A percentile compares a stretch with the other conserved stretches of the same genome.
These are phyloP conservation scores for Zygotorulaspora mrakii DNA, from an alignment of 1,139 yeast species.

Conservation along the genomic window DNA sequence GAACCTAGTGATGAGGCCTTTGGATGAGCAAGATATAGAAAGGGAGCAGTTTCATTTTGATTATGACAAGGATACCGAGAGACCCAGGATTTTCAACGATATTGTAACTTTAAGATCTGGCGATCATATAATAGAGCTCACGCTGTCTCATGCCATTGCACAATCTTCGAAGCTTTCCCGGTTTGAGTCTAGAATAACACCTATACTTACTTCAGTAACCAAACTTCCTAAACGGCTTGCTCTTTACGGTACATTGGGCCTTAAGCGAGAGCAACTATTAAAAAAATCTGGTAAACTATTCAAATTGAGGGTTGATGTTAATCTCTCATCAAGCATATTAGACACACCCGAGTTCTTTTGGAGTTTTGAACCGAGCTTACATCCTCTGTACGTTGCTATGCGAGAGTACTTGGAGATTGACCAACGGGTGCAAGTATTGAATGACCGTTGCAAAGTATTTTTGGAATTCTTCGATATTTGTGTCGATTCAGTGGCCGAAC, in stretches of 20 bases:
- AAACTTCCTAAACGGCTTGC: constrained; percentile 87
- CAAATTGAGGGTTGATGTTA: constrained; percentile 88
- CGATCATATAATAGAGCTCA: constrained; percentile 85
- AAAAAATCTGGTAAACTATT: constrained; percentile 87
- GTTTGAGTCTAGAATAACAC: constrained; percentile 88
- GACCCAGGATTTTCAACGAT: constrained; percentile 91
- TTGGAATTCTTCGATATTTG: constrained; percentile 89
- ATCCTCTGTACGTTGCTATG: constrained; percentile 85
- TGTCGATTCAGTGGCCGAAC: constrained; percentile 90
- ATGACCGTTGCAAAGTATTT: constrained; percentile 90
- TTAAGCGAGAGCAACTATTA: constrained; percentile 71
- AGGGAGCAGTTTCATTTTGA: constrained; percentile 94
- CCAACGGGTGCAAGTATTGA: constrained; percentile 86
- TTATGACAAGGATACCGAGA: constrained; percentile 71
- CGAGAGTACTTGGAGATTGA: constrained; percentile 92
- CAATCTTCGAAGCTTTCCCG: constrained; percentile 89
- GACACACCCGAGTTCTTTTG: constrained; percentile 97
- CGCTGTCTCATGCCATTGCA: constrained; percentile 95
- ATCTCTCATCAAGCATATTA: constrained; percentile 79
- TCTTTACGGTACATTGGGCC: constrained; percentile 78
- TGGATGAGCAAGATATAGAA: constrained; percentile 86
- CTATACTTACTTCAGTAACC: constrained; percentile 76
- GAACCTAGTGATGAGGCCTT: constrained; percentile 62
- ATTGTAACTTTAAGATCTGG: constrained; percentile 88
- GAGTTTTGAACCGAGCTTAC: constrained; percentile 93